Evolutionary conservation across 345 rosid species (phyloP), one percentile per base, ranked within the genome.

Genomic region (Eucalyptus sp.): DNA sequence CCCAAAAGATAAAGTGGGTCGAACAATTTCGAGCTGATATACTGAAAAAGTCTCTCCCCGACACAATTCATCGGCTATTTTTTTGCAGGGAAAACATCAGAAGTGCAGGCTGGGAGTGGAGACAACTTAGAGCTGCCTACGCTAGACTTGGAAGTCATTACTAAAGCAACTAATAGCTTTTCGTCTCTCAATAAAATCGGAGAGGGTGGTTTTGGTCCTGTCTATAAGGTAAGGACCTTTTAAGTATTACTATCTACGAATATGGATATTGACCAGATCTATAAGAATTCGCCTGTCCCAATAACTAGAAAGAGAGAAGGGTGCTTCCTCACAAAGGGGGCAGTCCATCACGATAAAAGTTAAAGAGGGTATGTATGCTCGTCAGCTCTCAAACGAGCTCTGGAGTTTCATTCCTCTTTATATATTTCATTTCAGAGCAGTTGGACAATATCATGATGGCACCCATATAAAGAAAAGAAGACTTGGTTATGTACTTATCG

Each of bases 121-220:
- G 83, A 37, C 83, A 76, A 37, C 48, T 76, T 76, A 2, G 27
- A 76, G 83, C 46, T 76, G 83, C 83, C 83, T 6, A 10, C 3
- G 10, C 83, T 76, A 37, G 83, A 76, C 27, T 76, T 76, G 83
- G 46, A 76, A 76, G 83, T 10, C 48, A 37, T 37, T 5, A 37
- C 15, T 3, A 33, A 86, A 7, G 95, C 95, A 3, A 93, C 95
- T 3, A 17, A 87, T 54, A 86, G 87, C 68, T 92, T 93, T 41
- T 87, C 90, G 37, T 31, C 31, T 3, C 33, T 48, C 10, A 91
- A 89, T 51, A 90, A 90, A 86, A 80, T 93, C 80, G 94, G 94
- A 29, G 86, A 90, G 84, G 93, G 94, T 49, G 93, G 93, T n/a
- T 94, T 91, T 89, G 95, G 93, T 20, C 62, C 91, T 5, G 94